Evolutionary conservation across 768 basidiomycete genomes (phyloP).

Genomic region (Solioccasus polychromus): DNA sequence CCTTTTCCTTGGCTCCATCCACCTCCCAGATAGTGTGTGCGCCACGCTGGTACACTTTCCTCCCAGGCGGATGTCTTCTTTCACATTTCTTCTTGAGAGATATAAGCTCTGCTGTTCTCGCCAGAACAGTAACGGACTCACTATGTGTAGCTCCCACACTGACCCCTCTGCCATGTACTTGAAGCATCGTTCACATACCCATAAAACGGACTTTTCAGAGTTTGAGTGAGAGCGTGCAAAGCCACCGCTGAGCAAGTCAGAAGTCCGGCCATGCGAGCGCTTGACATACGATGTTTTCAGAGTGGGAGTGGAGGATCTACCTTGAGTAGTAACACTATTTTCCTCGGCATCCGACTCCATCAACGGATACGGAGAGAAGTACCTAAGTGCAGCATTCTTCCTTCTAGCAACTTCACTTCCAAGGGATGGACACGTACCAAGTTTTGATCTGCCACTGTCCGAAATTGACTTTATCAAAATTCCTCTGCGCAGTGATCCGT

Average conservation of each 20-base stretch:
- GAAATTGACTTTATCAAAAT: conserved; percentile 85
- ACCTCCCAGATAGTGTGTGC: conserved; percentile 94
- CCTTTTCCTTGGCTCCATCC: conserved; percentile 85
- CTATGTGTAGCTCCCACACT: conserved; percentile 69
- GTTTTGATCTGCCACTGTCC: conserved; percentile 86
- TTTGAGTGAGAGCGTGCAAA: conserved; percentile 43
- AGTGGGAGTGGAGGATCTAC: conserved; percentile 22
- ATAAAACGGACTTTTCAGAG: conserved; percentile 56
- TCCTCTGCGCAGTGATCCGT: conserved; percentile 66
- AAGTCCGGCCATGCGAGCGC: conserved; percentile 69
- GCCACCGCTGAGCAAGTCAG: conserved; percentile 68
- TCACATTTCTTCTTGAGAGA: conserved; percentile 61
- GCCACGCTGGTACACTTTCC: conserved; percentile 86
- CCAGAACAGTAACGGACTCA: conserved; percentile 31
- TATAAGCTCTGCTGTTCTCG: conserved; percentile 8
- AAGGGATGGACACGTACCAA: conserved; percentile 53
- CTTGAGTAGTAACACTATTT: conserved; percentile 20
- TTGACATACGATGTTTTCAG: conserved; percentile 49
- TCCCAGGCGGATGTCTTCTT: conserved; percentile 74
- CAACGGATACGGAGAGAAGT: conserved; percentile 90
- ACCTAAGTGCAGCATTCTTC: conserved; percentile 49
- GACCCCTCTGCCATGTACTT: conserved; percentile 86
- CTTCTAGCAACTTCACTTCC: not conserved
- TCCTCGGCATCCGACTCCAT: conserved; percentile 66
- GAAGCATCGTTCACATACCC: conserved; percentile 93